These are phyloP conservation scores for Xylaria sp. DNA, from an alignment of 2,329 filamentous ascomycete species.

Conservation along the genomic window DNA sequence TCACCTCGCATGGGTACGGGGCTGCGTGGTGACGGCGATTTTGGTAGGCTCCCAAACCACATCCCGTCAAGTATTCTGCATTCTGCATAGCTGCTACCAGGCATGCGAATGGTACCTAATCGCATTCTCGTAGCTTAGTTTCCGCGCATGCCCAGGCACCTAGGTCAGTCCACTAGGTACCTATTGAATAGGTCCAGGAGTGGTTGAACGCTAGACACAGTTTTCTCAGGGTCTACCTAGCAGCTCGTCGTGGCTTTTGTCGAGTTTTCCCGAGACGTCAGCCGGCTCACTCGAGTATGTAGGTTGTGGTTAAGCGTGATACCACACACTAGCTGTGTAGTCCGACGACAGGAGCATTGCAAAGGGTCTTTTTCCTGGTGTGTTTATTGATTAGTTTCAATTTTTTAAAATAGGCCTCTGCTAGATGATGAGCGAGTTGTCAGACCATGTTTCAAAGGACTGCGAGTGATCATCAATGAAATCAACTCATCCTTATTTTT, in stretches of 20 bases:
- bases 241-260: constrained; percentile 5
- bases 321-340: no score
- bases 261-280: not conserved
- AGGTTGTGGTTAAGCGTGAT: no score
- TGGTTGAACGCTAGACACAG: not conserved
- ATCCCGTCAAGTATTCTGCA: constrained; percentile 15
- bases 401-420: not conserved
- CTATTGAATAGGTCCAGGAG: constrained; percentile 2
- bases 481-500: not conserved
- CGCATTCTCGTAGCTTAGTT: constrained; percentile 19
- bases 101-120: constrained; percentile 15
- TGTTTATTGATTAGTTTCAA: not conserved
- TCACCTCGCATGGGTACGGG: constrained; percentile 30
- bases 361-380: not conserved
- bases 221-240: constrained; percentile 12
- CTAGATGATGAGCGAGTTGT: not conserved
- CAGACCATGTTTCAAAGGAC: not conserved
- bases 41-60: constrained; percentile 23
- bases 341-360: no score
- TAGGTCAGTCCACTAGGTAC: not conserved
- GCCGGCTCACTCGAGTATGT: not conserved
- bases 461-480: not conserved
- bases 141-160: not conserved
- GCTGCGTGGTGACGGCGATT: constrained; percentile 31
- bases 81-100: constrained; percentile 13